A percentile compares a stretch with the other conserved stretches of the same genome.
Conservation (phyloP, 768 basidiomycete genomes). For the Trametes cubensis region DNA sequence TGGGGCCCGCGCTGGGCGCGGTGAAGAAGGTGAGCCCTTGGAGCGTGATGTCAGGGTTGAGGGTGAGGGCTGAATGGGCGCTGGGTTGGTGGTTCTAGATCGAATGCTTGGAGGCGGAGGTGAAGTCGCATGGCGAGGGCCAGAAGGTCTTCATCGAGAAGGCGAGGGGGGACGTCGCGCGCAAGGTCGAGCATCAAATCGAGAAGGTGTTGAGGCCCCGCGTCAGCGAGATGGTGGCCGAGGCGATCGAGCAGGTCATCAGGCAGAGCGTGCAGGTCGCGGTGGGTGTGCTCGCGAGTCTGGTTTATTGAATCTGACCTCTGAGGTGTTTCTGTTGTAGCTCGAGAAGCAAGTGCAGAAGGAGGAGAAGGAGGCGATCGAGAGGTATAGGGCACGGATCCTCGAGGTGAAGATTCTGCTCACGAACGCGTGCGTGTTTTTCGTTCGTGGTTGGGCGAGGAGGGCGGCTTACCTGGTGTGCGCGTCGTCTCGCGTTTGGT, state of each 20-base stretch:
- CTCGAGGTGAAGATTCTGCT: conserved; percentile 46
- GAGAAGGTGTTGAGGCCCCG: conserved; percentile 43
- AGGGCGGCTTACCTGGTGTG: background rate
- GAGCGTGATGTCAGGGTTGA: conserved; percentile 10
- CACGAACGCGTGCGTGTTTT: conserved; percentile 48
- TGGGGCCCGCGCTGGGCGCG: conserved; percentile 49
- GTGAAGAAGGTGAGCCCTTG: conserved; percentile 43
- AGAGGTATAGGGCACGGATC: conserved; percentile 47
- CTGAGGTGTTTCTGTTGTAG: background rate
- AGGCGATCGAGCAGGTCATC: conserved; percentile 41
- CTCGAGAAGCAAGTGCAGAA: conserved; percentile 2
- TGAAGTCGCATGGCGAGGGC: conserved; percentile 42
- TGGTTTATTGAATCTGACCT: background rate
- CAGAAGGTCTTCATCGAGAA: conserved; percentile 45
- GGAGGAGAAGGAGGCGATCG: conserved; percentile 35
- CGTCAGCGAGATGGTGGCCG: conserved; percentile 40
- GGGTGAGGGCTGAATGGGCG: conserved; percentile 9
- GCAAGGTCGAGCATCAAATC: conserved; percentile 45
- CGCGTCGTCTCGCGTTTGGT: background rate
- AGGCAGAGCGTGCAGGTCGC: conserved; percentile 46
- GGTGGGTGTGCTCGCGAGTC: conserved; percentile 34
- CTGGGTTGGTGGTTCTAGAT: conserved; percentile 38
- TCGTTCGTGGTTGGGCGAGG: background rate
- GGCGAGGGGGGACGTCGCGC: conserved; percentile 39
- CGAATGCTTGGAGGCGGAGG: conserved; percentile 38